phyloP scores from a whole-genome alignment of 169 alveolate species.

The Cryptosporidium muris region DNA sequence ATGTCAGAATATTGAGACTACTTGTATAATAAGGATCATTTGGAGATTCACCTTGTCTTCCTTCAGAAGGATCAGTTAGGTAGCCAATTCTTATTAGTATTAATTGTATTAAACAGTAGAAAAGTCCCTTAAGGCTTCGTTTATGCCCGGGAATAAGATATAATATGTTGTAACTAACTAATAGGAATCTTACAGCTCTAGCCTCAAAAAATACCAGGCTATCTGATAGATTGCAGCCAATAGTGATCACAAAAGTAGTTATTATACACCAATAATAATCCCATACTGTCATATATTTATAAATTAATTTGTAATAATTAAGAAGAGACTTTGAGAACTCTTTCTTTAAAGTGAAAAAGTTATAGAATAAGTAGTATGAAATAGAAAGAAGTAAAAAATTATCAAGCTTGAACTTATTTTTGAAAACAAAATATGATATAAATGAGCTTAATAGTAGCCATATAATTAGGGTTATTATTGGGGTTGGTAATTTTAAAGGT shows the following conservation, averaged over 20 bases:
- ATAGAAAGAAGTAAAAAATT: no score
- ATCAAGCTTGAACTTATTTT: no score
- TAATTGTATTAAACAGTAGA: constrained; percentile 25
- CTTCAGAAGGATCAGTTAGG: neutral
- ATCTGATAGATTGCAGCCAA: constrained; percentile 22
- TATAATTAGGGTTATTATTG: no score
- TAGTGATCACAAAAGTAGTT: neutral
- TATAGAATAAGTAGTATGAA: no score
- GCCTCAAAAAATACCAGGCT: constrained; percentile 10
- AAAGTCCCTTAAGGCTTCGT: constrained; percentile 5
- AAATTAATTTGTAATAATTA: no score
- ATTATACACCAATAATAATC: constrained; percentile 17
- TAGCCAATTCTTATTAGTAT: constrained; percentile 4
- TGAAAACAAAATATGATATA: no score
- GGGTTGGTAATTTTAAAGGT: no score
- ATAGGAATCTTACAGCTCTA: constrained; percentile 8
- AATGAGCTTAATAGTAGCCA: no score
- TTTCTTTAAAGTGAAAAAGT: no score
- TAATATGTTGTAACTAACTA: constrained; percentile 26
- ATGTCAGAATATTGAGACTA: neutral
- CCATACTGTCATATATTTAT: constrained; percentile 1
- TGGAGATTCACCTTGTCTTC: neutral
- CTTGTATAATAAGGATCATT: neutral
- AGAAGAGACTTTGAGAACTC: no score
- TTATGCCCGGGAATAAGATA: constrained; percentile 30